Evolutionary conservation across 2,329 filamentous ascomycete genomes (phyloP).

Genomic region (Calonectria honghensis): DNA sequence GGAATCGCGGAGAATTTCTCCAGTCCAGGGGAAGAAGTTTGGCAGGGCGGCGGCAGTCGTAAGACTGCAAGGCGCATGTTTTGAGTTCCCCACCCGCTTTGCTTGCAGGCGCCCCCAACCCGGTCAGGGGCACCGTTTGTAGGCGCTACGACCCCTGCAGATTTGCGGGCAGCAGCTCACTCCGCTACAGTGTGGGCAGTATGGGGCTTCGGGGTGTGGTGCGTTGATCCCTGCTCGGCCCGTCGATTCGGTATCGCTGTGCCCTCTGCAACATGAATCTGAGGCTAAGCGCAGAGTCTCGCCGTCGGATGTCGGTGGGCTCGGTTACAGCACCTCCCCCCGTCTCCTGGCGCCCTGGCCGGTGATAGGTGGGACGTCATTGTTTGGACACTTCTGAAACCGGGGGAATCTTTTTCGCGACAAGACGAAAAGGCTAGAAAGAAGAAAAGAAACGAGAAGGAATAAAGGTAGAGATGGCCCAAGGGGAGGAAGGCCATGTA

Average conservation of each 20-base stretch:
- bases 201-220: not conserved
- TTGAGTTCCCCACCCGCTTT: slow-evolving; percentile 6
- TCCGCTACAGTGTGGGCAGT: not conserved
- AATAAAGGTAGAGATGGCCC: not conserved
- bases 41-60: slow-evolving; percentile 20
- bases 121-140: not conserved
- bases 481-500: not conserved
- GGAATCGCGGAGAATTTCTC: slow-evolving; percentile 1
- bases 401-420: slow-evolving; percentile 1
- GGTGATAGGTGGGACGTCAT: slow-evolving; percentile 18
- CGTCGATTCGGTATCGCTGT: slow-evolving; percentile 25
- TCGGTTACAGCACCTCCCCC: not conserved
- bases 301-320: slow-evolving; percentile 31
- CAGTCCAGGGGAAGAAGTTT: not conserved
- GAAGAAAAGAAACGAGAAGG: not conserved
- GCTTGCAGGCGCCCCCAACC: slow-evolving; percentile 11
- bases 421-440: not conserved
- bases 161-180: not conserved
- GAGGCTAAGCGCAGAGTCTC: slow-evolving; percentile 25
- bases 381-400: slow-evolving; percentile 15
- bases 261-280: slow-evolving; percentile 19
- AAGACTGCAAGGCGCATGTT: slow-evolving; percentile 28
- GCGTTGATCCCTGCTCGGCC: slow-evolving; percentile 22
- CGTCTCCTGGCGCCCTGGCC: not conserved
- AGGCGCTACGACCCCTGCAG: slow-evolving; percentile 19